Percentiles rank a stretch among this genome's conserved stretches.
Evolutionary conservation across 169 alveolate genomes (phyloP).

Genomic region (Babesia microti): DNA sequence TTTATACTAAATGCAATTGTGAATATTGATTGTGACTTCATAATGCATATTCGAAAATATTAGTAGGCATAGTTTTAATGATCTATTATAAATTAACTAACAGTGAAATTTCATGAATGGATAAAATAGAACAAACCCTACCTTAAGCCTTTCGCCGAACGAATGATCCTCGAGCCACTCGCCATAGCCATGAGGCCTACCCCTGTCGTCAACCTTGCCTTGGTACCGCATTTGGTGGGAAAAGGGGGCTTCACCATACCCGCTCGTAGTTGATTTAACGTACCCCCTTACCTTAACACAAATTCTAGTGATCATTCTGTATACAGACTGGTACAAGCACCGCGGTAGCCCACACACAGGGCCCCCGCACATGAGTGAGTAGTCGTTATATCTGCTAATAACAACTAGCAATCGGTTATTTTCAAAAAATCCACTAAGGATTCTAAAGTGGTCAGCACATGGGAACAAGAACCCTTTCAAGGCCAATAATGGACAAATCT

Average conservation of each 20-base stretch:
- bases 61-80: no score
- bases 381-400: constrained; percentile 57
- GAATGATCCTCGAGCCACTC: constrained; percentile 78
- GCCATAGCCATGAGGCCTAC: constrained; percentile 78
- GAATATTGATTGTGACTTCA: no score
- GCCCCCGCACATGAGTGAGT: constrained; percentile 58
- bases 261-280: constrained; percentile 3
- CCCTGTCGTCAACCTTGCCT: constrained; percentile 68
- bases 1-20: no score
- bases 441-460: constrained; percentile 60
- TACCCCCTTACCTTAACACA: constrained; percentile 15
- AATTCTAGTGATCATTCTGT: constrained; percentile 39
- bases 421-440: constrained; percentile 31
- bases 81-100: no score
- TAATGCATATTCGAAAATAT: no score
- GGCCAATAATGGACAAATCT: constrained; percentile 53
- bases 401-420: constrained; percentile 45
- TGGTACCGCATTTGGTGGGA: constrained; percentile 68
- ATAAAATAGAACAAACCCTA: constrained; percentile 1
- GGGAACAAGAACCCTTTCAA: constrained; percentile 60
- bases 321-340: constrained; percentile 50
- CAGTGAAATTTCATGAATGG: constrained; percentile 1
- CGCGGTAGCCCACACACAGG: constrained; percentile 51
- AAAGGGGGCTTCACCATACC: constrained; percentile 54
- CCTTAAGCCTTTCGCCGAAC: constrained; percentile 64